A percentile compares a stretch with the other conserved stretches of the same genome.
phyloP scores from a whole-genome alignment of 768 basidiomycete genomes.

The Phylloporus sp. region DNA sequence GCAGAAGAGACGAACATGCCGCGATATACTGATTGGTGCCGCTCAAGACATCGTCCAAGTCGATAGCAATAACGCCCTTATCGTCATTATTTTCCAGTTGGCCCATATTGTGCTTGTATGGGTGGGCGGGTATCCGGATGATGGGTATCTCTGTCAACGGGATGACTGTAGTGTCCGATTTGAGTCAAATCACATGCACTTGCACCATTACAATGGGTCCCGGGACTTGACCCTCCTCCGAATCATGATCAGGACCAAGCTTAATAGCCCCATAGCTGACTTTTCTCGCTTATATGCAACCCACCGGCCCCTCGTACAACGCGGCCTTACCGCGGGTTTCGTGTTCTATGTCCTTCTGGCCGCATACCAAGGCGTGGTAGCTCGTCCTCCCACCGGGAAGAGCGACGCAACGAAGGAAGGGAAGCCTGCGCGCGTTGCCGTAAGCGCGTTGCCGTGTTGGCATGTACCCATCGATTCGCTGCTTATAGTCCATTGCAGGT shows the following conservation, averaged over 20 bases:
- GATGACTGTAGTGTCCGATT: background rate
- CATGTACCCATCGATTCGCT: background rate
- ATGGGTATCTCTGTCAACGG: background rate
- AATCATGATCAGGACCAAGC: conserved; percentile 28
- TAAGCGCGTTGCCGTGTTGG: conserved; percentile 37
- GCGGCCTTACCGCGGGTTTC: conserved; percentile 63
- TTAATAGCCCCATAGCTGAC: conserved; percentile 38
- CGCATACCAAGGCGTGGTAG: conserved; percentile 56
- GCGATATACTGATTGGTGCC: conserved; percentile 57
- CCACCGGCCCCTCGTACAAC: conserved; percentile 72
- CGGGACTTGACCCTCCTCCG: background rate
- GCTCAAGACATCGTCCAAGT: conserved; percentile 66
- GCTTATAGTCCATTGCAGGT: conserved; percentile 45
- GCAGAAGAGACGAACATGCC: conserved; percentile 40
- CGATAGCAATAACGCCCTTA: conserved; percentile 53
- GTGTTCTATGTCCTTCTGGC: conserved; percentile 65
- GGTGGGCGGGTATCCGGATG: conserved; percentile 1
- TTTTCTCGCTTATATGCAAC: conserved; percentile 51
- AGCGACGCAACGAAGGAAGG: conserved; percentile 27
- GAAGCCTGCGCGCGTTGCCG: conserved; percentile 63
- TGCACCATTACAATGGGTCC: background rate
- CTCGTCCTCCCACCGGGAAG: conserved; percentile 33
- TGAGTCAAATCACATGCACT: conserved; percentile 12
- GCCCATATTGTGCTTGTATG: background rate
- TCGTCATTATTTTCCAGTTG: background rate